A percentile compares a stretch with the other conserved stretches of the same genome.
Conservation (phyloP, 2,329 filamentous ascomycete genomes). For the Diaporthe sp. region DNA sequence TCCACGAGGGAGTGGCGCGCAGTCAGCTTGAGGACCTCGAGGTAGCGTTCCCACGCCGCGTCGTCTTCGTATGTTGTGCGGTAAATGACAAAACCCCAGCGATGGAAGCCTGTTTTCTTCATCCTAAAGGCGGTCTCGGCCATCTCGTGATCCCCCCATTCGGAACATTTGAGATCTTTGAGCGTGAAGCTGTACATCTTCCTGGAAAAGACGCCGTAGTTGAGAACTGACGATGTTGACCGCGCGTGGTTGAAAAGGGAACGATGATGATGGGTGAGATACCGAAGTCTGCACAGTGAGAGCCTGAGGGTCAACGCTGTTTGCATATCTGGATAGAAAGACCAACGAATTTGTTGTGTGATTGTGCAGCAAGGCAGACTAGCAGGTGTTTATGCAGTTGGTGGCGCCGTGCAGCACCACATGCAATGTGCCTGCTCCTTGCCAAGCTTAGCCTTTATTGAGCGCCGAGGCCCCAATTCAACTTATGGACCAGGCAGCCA, state of each 20-base stretch:
- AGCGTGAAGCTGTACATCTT: background rate
- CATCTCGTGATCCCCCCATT: background rate
- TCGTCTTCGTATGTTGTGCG: conserved; percentile 6
- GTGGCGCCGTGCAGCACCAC: too few relatives aligned
- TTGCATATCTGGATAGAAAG: too few relatives aligned
- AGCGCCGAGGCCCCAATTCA: too few relatives aligned
- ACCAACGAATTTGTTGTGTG: too few relatives aligned
- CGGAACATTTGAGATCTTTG: background rate
- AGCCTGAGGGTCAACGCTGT: background rate
- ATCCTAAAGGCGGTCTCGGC: background rate
- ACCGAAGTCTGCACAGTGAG: background rate
- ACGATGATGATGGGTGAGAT: background rate
- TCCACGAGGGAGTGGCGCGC: background rate
- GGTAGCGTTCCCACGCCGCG: background rate
- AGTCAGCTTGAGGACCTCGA: background rate
- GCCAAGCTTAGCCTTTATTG: too few relatives aligned
- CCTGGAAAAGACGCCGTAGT: background rate
- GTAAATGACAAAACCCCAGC: background rate
- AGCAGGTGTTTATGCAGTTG: too few relatives aligned
- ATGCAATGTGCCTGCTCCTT: too few relatives aligned
- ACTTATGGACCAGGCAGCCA: too few relatives aligned
- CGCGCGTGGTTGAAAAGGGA: background rate
- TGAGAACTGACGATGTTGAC: background rate
- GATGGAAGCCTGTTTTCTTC: background rate
- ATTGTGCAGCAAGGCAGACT: too few relatives aligned